Evolutionary conservation across 1,284 basidiomycete genomes (phyloP), one percentile per base, ranked within the genome.

Genomic region (Rhodotorula sp.): DNA sequence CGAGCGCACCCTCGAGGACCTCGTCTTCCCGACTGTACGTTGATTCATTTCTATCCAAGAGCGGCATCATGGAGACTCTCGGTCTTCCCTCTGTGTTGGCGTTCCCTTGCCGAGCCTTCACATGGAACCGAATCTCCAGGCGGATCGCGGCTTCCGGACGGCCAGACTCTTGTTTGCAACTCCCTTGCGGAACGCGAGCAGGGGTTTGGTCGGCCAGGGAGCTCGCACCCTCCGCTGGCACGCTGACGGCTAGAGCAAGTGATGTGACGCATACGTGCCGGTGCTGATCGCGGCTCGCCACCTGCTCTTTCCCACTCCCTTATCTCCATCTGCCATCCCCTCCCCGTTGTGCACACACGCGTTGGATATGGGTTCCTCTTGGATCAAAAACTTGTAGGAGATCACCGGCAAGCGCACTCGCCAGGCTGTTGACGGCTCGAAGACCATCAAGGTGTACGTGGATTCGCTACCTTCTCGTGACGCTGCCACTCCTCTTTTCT

Each of bases 321-420:
- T 26, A 10, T 22, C 8, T 1, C 33, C 8, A 1, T 14, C 10
- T 42, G 37, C 37, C 37, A 2, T 42, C 20, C 62, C 44, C 45
- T 42, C 62, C 29, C 29, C 61, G 15, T 44, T 37, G 5, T 22
- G 15, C 33, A 14, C n/a, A 54, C 53, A 20, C 48, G 20, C 20
- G 10, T 46, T 53, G 49, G 33, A 8, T 30, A 10, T 63, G 42
- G 53, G 12, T 54, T 17, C n/a, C 51, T 30, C n/a, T 26, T n/a
- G 18, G 24, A 22, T 44, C 37, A n/a, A 6, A 42, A 26, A 8
- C 62, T 49, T 30, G 30, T 63, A 74, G 72, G 75, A 98, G 86
- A 99, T 99, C 82, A 91, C 94, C 77, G 96, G 95, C 80, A 98
- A 98, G 90, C 86, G 96, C 82, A 95, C 92, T 79, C 91, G 95